Percentiles rank a stretch among this genome's conserved stretches.
These are phyloP conservation scores for Saccharomycopsis crataegensis DNA, from an alignment of 1,139 yeast species.

Conservation along the genomic window DNA sequence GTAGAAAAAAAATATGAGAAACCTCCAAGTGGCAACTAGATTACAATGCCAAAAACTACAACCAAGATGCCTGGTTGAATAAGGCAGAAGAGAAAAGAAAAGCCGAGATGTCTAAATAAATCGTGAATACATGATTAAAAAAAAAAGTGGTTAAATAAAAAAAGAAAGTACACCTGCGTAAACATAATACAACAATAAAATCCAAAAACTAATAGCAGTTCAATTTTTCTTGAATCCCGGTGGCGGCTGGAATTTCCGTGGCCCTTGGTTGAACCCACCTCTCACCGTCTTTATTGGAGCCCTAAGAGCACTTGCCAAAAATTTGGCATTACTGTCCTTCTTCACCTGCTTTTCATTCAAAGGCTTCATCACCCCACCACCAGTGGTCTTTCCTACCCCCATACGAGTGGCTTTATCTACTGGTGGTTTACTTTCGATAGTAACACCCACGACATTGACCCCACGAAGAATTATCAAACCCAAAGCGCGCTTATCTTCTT, in stretches of 20 bases:
- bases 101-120: too few relatives aligned
- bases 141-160: too few relatives aligned
- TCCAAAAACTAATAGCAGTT: background rate
- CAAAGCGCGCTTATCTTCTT: slow-evolving; percentile 60
- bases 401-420: slow-evolving; percentile 32
- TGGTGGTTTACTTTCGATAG: slow-evolving; percentile 75
- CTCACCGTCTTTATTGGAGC: slow-evolving; percentile 24
- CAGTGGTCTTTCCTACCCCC: slow-evolving; percentile 22
- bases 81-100: too few relatives aligned
- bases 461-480: slow-evolving; percentile 86
- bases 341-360: slow-evolving; percentile 10
- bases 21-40: too few relatives aligned
- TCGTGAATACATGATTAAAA: too few relatives aligned
- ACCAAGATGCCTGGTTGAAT: too few relatives aligned
- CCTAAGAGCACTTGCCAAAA: slow-evolving; percentile 16
- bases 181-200: background rate
- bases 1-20: too few relatives aligned
- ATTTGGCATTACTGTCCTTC: slow-evolving; percentile 9
- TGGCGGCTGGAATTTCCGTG: slow-evolving; percentile 35
- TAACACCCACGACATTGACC: slow-evolving; percentile 76
- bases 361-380: slow-evolving; percentile 25
- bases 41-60: too few relatives aligned
- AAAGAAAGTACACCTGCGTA: too few relatives aligned
- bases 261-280: slow-evolving; percentile 25
- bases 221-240: slow-evolving; percentile 32